A percentile compares a stretch with the other conserved stretches of the same genome.
Evolutionary conservation across 148 eudicot species (phyloP).

Genomic region (Pouteria glomerata): DNA sequence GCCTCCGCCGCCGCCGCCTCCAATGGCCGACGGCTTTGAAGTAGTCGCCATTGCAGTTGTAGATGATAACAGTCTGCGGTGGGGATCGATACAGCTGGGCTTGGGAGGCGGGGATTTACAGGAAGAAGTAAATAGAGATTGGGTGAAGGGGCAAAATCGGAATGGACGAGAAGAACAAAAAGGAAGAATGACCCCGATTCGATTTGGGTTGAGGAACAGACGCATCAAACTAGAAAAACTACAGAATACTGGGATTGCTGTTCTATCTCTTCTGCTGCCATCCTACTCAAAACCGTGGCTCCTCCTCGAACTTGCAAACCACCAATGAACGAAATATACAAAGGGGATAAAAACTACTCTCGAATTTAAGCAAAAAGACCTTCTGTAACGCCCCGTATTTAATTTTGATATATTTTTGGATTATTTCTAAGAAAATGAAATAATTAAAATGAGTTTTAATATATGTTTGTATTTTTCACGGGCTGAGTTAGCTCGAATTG

Average conservation of each 20-base stretch:
- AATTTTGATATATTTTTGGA: too few species aligned
- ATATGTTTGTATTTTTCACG: too few species aligned
- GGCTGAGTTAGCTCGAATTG: too few species aligned
- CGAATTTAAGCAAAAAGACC: too few species aligned
- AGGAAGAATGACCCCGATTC: constrained; percentile 17
- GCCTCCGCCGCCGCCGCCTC: constrained; percentile 31
- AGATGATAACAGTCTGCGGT: constrained; percentile 9
- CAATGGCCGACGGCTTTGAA: constrained; percentile 30
- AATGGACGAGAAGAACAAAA: not conserved
- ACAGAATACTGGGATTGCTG: not conserved
- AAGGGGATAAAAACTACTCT: too few species aligned
- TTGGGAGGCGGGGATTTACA: not conserved
- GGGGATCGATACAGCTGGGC: not conserved
- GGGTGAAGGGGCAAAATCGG: not conserved
- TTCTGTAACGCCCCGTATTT: too few species aligned
- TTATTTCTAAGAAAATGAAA: too few species aligned
- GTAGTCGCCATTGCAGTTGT: constrained; percentile 32
- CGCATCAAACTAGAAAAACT: constrained; percentile 28
- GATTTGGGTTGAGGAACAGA: constrained; percentile 12
- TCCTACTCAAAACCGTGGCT: too few species aligned
- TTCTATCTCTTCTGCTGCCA: not conserved
- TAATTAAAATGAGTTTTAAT: too few species aligned
- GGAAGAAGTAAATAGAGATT: not conserved
- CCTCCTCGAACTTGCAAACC: too few species aligned
- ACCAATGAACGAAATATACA: too few species aligned